phyloP scores from a whole-genome alignment of 257 asterid genomes.

The Cinchona pubescens region DNA sequence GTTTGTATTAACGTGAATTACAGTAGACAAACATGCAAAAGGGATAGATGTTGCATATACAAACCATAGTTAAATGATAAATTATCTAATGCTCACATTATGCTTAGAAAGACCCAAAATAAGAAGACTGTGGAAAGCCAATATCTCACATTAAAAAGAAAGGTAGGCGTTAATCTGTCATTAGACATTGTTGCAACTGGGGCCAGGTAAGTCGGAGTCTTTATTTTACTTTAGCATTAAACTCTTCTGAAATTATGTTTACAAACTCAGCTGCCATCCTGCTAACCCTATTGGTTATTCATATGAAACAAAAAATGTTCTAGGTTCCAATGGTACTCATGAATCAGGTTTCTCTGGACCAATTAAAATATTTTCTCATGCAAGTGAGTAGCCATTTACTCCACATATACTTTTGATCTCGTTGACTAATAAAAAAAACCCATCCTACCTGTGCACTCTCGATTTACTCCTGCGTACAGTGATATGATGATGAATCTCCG shows the following conservation, averaged over 20 bases:
- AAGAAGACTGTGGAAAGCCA: background rate
- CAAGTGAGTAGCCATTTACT: background rate
- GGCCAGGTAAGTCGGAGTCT: background rate
- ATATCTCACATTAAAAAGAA: background rate
- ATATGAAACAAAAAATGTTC: background rate
- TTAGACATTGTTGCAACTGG: background rate
- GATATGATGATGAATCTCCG: constrained; percentile 70
- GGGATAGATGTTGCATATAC: background rate
- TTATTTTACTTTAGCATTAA: background rate
- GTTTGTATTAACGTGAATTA: background rate
- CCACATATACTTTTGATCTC: constrained; percentile 1
- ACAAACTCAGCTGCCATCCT: background rate
- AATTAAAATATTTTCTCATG: background rate
- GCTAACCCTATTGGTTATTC: background rate
- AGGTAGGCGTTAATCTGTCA: background rate
- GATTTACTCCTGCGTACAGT: constrained; percentile 57
- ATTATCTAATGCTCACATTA: background rate
- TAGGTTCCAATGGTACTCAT: background rate
- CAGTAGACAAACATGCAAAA: background rate
- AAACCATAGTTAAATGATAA: background rate
- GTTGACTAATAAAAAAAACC: background rate
- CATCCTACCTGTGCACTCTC: constrained; percentile 70
- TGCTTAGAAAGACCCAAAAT: background rate
- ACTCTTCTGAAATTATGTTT: background rate
- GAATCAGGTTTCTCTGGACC: background rate